Evolutionary conservation across 2,329 filamentous ascomycete genomes (phyloP), one percentile per base, ranked within the genome.

Genomic region (Fusarium dlaminii): DNA sequence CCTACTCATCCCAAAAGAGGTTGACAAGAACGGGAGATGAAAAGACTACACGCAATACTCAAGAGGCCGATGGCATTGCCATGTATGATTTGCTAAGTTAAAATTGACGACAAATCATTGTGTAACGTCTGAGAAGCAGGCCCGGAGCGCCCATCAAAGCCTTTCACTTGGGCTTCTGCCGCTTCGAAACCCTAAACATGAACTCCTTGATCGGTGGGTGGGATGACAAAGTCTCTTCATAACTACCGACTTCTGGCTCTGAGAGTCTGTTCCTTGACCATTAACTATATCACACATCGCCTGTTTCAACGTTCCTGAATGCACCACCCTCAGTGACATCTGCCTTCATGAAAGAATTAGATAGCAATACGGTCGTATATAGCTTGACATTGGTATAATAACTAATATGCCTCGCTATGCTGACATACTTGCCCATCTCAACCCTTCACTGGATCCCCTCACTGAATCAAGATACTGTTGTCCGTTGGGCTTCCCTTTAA

Each of bases 1-100:
- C 92, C 92, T 79, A 83, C 63, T 72, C 75, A 71, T 49, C 40
- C 40, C 24, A 75, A 58, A 45, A 63, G 65, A 42, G 51, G 18
- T 49, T 75, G 34, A 70, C 36, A n/a, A 37, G 27, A n/a, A 30
- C 29, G 20, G 37, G 27, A 48, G 20, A 51, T 29, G 27, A 63
- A 55, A 51, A 63, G n/a, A 43, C 29, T 37, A 22, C 48, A 55
- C 32, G 36, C 32, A 55, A 55, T 66, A 48, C 32, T 27, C 34
- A n/a, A 48, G 27, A 30, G 14, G 13, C 14, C 49, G 30, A 48
- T 22, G 17, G 8, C 37, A 32, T 36, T 24, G 17, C 17, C 15
- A 36, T 29, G 15, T 54, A 34, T 66, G 27, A 43, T 34, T 39
- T n/a, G 17, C 39, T n/a, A 17, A 32, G 14, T 20, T 45, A 14